Evolutionary conservation across 495 filamentous ascomycete genomes (phyloP).

Genomic region (Talaromyces wortmannii): DNA sequence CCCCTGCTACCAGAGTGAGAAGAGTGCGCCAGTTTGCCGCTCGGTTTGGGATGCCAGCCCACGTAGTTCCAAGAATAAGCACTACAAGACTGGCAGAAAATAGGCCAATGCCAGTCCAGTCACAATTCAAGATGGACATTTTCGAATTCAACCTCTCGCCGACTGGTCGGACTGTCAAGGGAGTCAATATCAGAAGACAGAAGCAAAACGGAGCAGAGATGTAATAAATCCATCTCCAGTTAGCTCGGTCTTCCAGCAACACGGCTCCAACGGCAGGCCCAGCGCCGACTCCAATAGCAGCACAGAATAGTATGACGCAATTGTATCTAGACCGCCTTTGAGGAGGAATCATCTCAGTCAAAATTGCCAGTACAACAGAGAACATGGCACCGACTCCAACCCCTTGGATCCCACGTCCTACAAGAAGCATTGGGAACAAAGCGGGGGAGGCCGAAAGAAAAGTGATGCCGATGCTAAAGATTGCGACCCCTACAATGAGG

Average conservation of each 20-base stretch:
- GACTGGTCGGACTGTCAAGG: conserved; percentile 13
- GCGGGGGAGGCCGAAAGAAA: conserved; percentile 8
- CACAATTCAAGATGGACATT: conserved; percentile 14
- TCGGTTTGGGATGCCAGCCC: conserved; percentile 47
- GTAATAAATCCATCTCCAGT: conserved; percentile 29
- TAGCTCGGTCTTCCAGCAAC: not conserved
- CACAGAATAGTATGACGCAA: conserved; percentile 16
- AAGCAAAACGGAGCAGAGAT: conserved; percentile 29
- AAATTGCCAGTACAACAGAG: conserved; percentile 14
- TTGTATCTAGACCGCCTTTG: conserved; percentile 24
- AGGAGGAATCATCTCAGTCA: conserved; percentile 30
- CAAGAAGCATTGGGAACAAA: conserved; percentile 14
- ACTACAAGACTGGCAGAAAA: conserved; percentile 40
- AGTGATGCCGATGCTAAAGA: conserved; percentile 22
- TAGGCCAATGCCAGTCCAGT: conserved; percentile 34
- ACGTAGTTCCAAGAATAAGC: conserved; percentile 49
- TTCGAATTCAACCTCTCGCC: conserved; percentile 11
- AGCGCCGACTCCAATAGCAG: not conserved
- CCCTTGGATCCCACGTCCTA: conserved; percentile 27
- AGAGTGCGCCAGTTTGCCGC: conserved; percentile 41
- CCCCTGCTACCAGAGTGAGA: conserved; percentile 38
- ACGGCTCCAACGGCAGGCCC: not conserved
- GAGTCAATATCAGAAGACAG: conserved; percentile 16
- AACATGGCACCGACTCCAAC: conserved; percentile 25
- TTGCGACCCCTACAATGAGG: conserved; percentile 23